phyloP scores from a whole-genome alignment of 345 rosid genomes.

The Eucalyptus erythrocorys region DNA sequence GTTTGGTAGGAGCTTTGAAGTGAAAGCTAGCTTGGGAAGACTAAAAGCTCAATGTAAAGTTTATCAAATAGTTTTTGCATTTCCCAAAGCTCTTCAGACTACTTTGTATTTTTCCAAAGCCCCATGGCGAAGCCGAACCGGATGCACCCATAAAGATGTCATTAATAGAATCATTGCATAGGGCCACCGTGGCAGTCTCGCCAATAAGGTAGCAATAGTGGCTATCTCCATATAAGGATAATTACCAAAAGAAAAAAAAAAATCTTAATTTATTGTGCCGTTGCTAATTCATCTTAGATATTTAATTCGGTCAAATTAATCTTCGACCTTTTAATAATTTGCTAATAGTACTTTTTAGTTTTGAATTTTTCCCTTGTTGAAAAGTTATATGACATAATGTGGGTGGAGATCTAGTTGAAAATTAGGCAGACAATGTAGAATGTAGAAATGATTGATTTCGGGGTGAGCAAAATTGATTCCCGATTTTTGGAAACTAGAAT shows the following conservation, averaged over 20 bases:
- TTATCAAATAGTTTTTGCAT: no score
- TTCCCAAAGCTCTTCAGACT: no score
- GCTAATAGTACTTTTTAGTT: background rate
- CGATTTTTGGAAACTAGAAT: background rate
- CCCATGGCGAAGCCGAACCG: no score
- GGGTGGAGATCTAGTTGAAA: accelerated
- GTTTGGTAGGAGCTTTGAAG: no score
- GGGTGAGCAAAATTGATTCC: background rate
- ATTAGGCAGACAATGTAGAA: accelerated
- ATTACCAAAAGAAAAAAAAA: background rate
- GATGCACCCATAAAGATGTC: no score
- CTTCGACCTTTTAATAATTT: background rate
- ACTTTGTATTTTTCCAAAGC: no score
- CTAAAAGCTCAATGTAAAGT: no score
- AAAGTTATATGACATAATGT: background rate
- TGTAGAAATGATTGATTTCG: background rate
- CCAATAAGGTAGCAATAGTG: no score
- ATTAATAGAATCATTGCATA: background rate
- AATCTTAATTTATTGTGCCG: accelerated
- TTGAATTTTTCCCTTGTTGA: background rate
- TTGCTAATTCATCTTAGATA: accelerated
- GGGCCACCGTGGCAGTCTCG: no score
- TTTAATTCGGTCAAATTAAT: background rate
- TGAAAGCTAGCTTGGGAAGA: no score
- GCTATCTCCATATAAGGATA: background rate